phyloP scores from a whole-genome alignment of 441 rosid species.

The Gossypium lobatum region DNA sequence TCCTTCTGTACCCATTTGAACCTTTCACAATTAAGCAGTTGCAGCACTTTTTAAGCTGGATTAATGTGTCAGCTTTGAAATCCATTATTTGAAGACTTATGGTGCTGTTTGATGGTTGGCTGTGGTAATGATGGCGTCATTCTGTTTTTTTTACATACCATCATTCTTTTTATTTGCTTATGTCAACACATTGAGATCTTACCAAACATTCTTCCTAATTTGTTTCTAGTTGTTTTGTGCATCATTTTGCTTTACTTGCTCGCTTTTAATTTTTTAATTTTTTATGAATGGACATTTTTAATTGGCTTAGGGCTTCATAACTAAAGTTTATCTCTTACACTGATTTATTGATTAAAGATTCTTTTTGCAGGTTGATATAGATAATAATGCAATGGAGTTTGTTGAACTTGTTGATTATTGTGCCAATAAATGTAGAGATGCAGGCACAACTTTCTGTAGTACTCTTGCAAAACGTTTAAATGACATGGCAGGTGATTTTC shows the following conservation, averaged over 20 bases:
- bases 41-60: not conserved
- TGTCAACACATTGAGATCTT: not conserved
- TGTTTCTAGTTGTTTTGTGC: not conserved
- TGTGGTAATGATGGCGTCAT: not conserved
- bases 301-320: not conserved
- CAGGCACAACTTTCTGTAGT: constrained; percentile 30
- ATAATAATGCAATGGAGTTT: constrained; percentile 39
- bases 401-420: constrained; percentile 65
- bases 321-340: not conserved
- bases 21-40: constrained; percentile 3
- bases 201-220: not conserved
- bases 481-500: constrained; percentile 36
- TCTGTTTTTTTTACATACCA: not conserved
- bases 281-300: not conserved
- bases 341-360: constrained; percentile 6
- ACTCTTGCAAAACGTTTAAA: constrained; percentile 48
- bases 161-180: not conserved
- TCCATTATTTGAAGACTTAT: not conserved
- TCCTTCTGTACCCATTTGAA: not conserved
- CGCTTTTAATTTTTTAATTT: not conserved
- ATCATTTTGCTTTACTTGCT: not conserved
- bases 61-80: not conserved
- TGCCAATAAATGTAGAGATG: constrained; percentile 54
- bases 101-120: not conserved
- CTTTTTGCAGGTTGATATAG: constrained; percentile 44